Base-by-base conservation (phyloP, 441 rosid species). In the Corymbia calophylla region DNA sequence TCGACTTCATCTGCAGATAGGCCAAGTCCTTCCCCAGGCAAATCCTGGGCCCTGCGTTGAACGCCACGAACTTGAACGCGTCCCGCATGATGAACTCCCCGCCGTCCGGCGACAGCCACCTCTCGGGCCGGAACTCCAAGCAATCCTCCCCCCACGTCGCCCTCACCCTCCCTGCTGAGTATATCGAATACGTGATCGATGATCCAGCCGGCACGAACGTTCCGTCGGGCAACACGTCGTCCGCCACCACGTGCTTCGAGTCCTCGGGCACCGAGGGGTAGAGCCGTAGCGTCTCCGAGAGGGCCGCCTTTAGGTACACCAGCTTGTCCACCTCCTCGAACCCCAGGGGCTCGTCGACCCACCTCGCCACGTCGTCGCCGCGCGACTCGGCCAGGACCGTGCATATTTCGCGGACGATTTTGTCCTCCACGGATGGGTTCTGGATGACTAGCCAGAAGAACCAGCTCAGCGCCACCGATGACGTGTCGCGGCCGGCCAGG, bases 401-500 rank as follows among this genome's bases (percentile, higher is more conserved):
- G 89, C 95, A 94, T 31, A 96, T 88, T 88, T 98, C 99, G 14
- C 87, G 89, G 53, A 97, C 82, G 92, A 98, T 94, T 88, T 95
- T 96, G 25, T 95, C 96, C 90, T 98, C 99, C 10, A 95, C 94
- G 1, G 80, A 60, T 1, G 99, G 97, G 86, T 96, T 93, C 77
- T 96, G 95, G 32, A 89, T 94, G 84, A 96, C 88, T 85, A 95
- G 70, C 97, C 98, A 96, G 90, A 98, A 98, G 92, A 98, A 98
- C 99, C 99, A 97, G 95, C 97, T 89, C 44, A 98, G 88, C 27
- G 99, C 99, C 8, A 96, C 99, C 0, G 99, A 95, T 89, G 98
- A 96, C 91, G 99, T 98, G 96, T 98, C 99, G 32, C 99, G 97
- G 49, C 99, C 99, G 64, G 99, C 99, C 66, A 97, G 94, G 94